Base-by-base conservation (phyloP, 192 early-diverging fungal species). In the Podochytrium sp. region DNA sequence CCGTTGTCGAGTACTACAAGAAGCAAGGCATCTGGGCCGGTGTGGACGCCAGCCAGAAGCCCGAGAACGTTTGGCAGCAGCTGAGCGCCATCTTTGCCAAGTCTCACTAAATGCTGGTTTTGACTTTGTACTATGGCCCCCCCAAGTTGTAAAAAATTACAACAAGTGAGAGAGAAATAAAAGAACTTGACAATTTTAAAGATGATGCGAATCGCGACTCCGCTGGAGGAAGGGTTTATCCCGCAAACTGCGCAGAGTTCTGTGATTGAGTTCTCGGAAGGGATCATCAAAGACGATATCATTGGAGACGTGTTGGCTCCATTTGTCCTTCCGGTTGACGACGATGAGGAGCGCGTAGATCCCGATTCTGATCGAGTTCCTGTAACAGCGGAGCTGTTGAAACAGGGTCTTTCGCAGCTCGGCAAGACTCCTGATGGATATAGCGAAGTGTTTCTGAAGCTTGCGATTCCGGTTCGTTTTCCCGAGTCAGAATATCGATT, bases 21-120 rank as follows among this genome's bases (percentile, higher is more conserved):
- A 81, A 90, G 76, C 91, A 94, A 81, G 95, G 95, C 72, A 95
- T 99, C 76, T 92, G 93, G 92, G 83, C 86, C 63, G 84, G 87
- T 78, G 90, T 98, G 52, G 98, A 99, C 86, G 98, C 98, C 65
- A 83, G 94, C 57, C 93, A 96, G 86, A 88, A 84, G 66, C 95
- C 93, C 56, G 84, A 86, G 70, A 86, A 90, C 30, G 97, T 99
- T 47, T 99, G 96, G 97, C 83, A 87, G 16, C 91, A 86, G 59
- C 85, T 99, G 58, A 81, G 87, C 66, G 93, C 95, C 70, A 96
- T 99, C 76, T 99, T 99, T 83, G 83, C 83, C 57, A 83, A 89
- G 65, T 20, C 69, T 29, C 41, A 75, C 70, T 67, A 64, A 58
- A 25, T 23, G 30, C 30, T 55, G n/a, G n/a, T 55, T 55, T 18